Evolutionary conservation across 495 filamentous ascomycete species (phyloP), one percentile per base, ranked within the genome.

Genomic region (Tuber melanosporum): DNA sequence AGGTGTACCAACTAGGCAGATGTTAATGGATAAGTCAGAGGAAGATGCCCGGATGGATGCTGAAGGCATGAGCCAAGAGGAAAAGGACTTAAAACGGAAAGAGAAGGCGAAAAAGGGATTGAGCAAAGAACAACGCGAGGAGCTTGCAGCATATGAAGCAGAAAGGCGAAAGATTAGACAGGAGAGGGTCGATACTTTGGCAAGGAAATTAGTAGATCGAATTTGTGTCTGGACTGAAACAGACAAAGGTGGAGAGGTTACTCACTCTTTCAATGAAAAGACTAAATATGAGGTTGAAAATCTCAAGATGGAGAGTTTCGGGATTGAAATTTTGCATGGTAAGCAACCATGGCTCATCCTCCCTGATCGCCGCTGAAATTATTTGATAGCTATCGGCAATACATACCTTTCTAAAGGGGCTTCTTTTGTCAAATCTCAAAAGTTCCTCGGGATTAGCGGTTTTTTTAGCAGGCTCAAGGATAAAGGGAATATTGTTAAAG

Each of bases 231-330:
- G 94, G 94, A 98, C 95, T 17, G 95, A 99, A 85, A 97, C 94
- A 6, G 96, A 98, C 86, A 96, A 95, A 86, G 90, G 91, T 44
- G 69, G 84, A 2, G 94, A 96, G 83, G 93, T 97, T 15, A 98
- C 94, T 5, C 85, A 85, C 57, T 94, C 96, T 2, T 99, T 98
- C 85, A 91, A 94, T 82, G 93, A 93, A 83, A 97, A 98, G 88
- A 97, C 90, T 36, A 88, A 91, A n/a, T 90, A 97, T 42, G 96
- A 98, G 85, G 93, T 97, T 20, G 95, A 99, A 87, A 96, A 98
- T 80, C 85, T 98, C 79, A 99, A 98, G 87, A 98, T 99, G 93
- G 95, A 99, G 86, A 95, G 92, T 19, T 99, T 99, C 83, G 95
- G 95, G 52, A 86, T 99, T 49, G 95, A 99, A 81, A 99, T 99